Evolutionary conservation across 2,329 filamentous ascomycete genomes (phyloP).

Genomic region (Pseudodiploospora longispora): DNA sequence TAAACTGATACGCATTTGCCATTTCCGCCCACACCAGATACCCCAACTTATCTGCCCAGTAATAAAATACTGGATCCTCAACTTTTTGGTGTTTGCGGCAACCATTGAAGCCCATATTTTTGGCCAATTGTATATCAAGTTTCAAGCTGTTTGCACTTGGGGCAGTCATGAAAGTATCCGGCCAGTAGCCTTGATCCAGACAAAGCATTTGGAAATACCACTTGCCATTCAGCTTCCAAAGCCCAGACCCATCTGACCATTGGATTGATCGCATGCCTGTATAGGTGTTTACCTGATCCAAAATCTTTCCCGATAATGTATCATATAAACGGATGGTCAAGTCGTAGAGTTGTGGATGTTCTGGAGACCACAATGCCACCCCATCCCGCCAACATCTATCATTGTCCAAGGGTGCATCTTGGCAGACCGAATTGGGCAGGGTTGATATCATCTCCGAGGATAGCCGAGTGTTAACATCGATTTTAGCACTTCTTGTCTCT

Average conservation of each 20-base stretch:
- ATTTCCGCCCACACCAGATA: conserved; percentile 59
- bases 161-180: conserved; percentile 51
- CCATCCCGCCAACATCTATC: conserved; percentile 40
- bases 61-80: conserved; percentile 52
- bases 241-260: conserved; percentile 50
- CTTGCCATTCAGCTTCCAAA: conserved; percentile 50
- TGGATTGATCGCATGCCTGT: conserved; percentile 53
- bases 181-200: conserved; percentile 59
- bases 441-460: conserved; percentile 30
- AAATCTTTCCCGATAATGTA: conserved; percentile 21
- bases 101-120: conserved; percentile 56
- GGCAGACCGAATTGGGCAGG: conserved; percentile 28
- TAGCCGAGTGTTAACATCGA: conserved; percentile 43
- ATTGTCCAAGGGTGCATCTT: conserved; percentile 27
- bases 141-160: conserved; percentile 38
- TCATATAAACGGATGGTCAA: conserved; percentile 45
- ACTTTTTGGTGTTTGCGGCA: conserved; percentile 60
- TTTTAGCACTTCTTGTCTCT: conserved; percentile 8
- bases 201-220: conserved; percentile 54
- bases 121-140: conserved; percentile 46
- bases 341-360: conserved; percentile 49
- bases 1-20: conserved; percentile 58
- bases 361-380: conserved; percentile 55
- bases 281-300: conserved; percentile 52
- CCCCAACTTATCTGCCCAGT: conserved; percentile 53